Evolutionary conservation across 768 basidiomycete species (phyloP).

Genomic region (Phlebiopsis gigantea): DNA sequence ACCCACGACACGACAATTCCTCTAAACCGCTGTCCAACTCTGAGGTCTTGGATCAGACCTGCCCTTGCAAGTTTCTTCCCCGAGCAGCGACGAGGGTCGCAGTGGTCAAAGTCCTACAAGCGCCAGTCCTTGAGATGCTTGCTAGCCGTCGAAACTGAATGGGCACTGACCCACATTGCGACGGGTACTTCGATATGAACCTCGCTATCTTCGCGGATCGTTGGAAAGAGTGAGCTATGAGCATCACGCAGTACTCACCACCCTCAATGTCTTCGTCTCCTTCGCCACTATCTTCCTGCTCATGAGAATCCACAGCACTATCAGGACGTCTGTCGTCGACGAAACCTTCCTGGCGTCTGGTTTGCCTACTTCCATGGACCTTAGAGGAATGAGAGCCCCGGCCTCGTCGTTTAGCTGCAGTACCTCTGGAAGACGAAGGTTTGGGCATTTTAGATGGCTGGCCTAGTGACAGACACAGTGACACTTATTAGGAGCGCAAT

Average conservation of each 20-base stretch:
- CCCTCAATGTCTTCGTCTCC: background rate
- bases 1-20: constrained; percentile 92
- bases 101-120: constrained; percentile 90
- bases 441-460: constrained; percentile 4
- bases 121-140: background rate
- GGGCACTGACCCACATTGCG: constrained; percentile 89
- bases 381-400: constrained; percentile 19
- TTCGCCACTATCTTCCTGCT: constrained; percentile 27
- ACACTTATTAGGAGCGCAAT: too few relatives aligned
- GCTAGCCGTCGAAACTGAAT: background rate
- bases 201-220: constrained; percentile 11
- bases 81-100: constrained; percentile 82
- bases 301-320: constrained; percentile 40
- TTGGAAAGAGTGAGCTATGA: background rate
- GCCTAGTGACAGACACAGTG: too few relatives aligned
- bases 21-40: constrained; percentile 80
- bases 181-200: constrained; percentile 55
- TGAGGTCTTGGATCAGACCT: constrained; percentile 78
- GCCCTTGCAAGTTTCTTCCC: constrained; percentile 90
- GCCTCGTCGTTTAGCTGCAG: constrained; percentile 5
- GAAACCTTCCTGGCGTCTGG: constrained; percentile 18
- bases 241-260: background rate
- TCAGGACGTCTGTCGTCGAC: constrained; percentile 45
- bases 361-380: constrained; percentile 30
- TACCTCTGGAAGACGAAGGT: constrained; percentile 7